These are phyloP conservation scores for Chaetothyriales sp. DNA, from an alignment of 2,329 filamentous ascomycete species.

Conservation along the genomic window DNA sequence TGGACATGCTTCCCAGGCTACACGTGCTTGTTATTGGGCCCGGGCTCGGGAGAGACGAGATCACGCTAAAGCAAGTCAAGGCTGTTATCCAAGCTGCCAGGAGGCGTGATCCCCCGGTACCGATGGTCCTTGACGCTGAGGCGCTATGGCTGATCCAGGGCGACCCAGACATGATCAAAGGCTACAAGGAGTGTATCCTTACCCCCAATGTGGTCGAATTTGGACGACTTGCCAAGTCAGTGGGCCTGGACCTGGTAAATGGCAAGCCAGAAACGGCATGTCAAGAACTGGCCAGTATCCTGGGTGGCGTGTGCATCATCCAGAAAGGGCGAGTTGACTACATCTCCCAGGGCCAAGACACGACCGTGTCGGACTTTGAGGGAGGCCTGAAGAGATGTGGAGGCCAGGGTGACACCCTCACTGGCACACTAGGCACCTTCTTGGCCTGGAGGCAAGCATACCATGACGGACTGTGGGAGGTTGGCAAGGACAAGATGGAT, in stretches of 20 bases:
- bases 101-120: conserved; percentile 46
- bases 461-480: conserved; percentile 62
- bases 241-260: conserved; percentile 45
- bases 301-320: conserved; percentile 80
- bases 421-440: conserved; percentile 76
- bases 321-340: conserved; percentile 77
- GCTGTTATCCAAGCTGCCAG: conserved; percentile 67
- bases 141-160: conserved; percentile 66
- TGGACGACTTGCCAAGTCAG: conserved; percentile 59
- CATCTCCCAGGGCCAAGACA: conserved; percentile 62
- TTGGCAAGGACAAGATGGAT: conserved; percentile 42
- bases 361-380: conserved; percentile 60
- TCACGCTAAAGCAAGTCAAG: conserved; percentile 79
- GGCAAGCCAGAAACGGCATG: conserved; percentile 39
- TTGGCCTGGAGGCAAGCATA: conserved; percentile 82
- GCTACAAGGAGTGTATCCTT: conserved; percentile 71
- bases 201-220: conserved; percentile 97
- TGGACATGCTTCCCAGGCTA: conserved; percentile 69
- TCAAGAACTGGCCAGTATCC: conserved; percentile 54
- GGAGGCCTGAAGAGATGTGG: conserved; percentile 84
- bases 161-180: conserved; percentile 60
- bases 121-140: conserved; percentile 85
- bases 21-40: conserved; percentile 90
- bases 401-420: conserved; percentile 90
- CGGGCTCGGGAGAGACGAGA: conserved; percentile 72